Percentiles rank a stretch among this genome's conserved stretches.
phyloP scores from a whole-genome alignment of 2,329 filamentous ascomycete genomes.

The Penicillium fuscoglaucum region DNA sequence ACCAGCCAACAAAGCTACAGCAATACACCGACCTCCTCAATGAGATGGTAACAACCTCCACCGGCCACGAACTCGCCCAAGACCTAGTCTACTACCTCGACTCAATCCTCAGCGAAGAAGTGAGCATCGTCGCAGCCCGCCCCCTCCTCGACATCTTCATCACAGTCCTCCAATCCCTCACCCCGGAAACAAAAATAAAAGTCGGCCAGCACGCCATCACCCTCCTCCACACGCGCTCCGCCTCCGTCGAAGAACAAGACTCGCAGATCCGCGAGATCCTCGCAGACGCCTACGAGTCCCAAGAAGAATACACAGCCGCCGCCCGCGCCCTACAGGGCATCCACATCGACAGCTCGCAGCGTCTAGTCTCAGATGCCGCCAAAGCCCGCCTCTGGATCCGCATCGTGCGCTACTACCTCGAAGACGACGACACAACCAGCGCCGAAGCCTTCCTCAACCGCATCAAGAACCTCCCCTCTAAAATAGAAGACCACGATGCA shows the following conservation, averaged over 20 bases:
- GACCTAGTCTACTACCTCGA: conserved; percentile 69
- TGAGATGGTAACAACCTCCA: conserved; percentile 52
- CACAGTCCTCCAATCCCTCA: conserved; percentile 55
- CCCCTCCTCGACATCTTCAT: conserved; percentile 71
- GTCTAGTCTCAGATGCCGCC: conserved; percentile 76
- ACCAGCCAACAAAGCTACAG: conserved; percentile 53
- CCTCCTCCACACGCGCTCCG: conserved; percentile 64
- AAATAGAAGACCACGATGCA: conserved; percentile 70
- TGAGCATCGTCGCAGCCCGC: conserved; percentile 75
- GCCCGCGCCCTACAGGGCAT: conserved; percentile 79
- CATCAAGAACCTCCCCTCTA: conserved; percentile 85
- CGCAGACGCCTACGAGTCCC: conserved; percentile 76
- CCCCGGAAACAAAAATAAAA: conserved; percentile 65
- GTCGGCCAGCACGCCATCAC: conserved; percentile 73
- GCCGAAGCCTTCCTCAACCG: conserved; percentile 91
- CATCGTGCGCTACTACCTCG: conserved; percentile 89
- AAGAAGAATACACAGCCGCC: conserved; percentile 77
- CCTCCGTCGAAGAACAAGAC: conserved; percentile 83
- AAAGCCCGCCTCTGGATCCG: conserved; percentile 87
- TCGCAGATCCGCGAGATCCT: conserved; percentile 76
- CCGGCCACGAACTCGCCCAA: conserved; percentile 50
- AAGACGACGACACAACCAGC: conserved; percentile 83
- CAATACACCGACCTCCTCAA: conserved; percentile 60
- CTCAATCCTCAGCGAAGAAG: conserved; percentile 67
- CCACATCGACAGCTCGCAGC: conserved; percentile 84